Base-by-base conservation (phyloP, 2,329 filamentous ascomycete genomes). In the Paraphaeosphaeria sporulosa region DNA sequence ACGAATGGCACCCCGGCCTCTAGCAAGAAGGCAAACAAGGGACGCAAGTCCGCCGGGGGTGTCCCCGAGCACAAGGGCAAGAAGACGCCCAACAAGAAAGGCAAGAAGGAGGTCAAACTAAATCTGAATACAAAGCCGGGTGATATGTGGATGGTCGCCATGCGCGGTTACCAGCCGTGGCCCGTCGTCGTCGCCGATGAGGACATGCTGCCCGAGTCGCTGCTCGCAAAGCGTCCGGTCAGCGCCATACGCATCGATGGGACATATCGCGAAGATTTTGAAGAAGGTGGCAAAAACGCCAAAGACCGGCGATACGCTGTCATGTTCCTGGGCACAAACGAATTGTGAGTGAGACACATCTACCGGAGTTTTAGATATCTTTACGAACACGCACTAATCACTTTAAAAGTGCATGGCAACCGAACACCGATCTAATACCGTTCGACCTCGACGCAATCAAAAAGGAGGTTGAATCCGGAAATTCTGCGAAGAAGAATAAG, bases 151-250 rank as follows among this genome's bases (percentile, higher is more conserved):
- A 89, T 96, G 74, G 93, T 96, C 65, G 92, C 94, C 78, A 89
- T 99, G 79, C 97, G 96, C 84, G 95, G 94, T 61, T 96, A 92
- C 79, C 92, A 95, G 34, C 90, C 92, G 42, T 99, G 95, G 95
- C 95, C 95, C 17, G 90, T 93, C 57, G 91, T 99, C 74, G 88
- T 99, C 70, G 95, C 92, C 77, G 93, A 97, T 75, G 94, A 99
- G 78, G 89, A 90, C 63, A 98, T 99, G 90, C 88, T 99, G 21
- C 94, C 95, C 2, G 84, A 89, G 59, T 88, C 85, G 15, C 86
- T 99, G 25, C 80, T 96, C 57, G 90, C 86, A 71, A 87, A 86
- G 48, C 90, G 95, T 62, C 95, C 94, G 9, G 92, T 96, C 55
- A 93, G 92, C 47, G 93, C 94, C 23, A 89, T 87, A 69, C 88